Base-by-base conservation (phyloP, 2,329 filamentous ascomycete genomes). In the Ceratocystis eucalypticola region DNA sequence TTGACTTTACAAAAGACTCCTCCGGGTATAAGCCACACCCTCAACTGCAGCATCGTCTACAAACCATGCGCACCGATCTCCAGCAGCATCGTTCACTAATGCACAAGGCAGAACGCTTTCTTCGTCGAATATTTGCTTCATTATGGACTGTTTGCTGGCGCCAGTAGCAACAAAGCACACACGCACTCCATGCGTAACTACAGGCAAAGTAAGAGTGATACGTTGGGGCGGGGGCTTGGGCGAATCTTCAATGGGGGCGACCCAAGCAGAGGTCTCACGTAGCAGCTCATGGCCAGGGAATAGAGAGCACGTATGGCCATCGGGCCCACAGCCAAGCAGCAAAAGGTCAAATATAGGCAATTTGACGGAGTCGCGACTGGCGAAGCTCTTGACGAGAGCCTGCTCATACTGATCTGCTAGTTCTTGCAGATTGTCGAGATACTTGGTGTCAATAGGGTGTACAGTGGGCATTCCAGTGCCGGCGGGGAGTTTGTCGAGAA, bases 231-330 rank as follows among this genome's bases (percentile, higher is more conserved):
- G 94, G 48, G 93, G 93, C 82, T 99, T 99, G 63, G 94, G 94
- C 55, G 91, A 96, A 79, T 97, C 90, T 72, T 88, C 86, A 73
- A 96, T 95, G 59, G 91, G 84, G 15, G 92, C 88, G 55, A 97
- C 91, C 94, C 94, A 99, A 65, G 93, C 91, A 72, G 86, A 87
- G 45, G 84, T 84, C 79, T 97, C 93, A 70, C 91, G 86, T 70
- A 97, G 82, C 65, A 97, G 82, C 67, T 87, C 84, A 74, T 96
- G 93, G 66, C 88, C 88, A 4, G 94, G 94, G 80, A 99, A 99
- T 64, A 99, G 80, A 72, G 88, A 94, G 85, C 94, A 97, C 44
- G 94, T 97, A 79, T 99, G 94, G 64, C 94, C 94, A 75, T 97
- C 94, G 15, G 94, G 93, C 0, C 94, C 94, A 75, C 90, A 96